Conservation (phyloP, 805 yeast species). For the Metschnikowia hibisci region DNA sequence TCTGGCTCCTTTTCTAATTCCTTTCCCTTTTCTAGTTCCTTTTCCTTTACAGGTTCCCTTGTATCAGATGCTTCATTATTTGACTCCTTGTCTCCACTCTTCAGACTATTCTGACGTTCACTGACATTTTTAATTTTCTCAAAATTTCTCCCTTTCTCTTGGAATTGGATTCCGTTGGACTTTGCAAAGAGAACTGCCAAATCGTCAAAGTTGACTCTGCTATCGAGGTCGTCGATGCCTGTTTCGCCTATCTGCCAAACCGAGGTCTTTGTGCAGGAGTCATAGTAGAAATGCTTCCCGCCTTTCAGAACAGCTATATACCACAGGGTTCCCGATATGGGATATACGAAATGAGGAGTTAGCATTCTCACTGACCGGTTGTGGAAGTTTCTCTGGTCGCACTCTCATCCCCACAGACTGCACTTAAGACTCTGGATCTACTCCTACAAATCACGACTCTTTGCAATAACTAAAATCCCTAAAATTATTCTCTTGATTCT, state of each 20-base stretch:
- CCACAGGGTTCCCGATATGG: conserved; percentile 22
- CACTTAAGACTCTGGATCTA: too few species aligned
- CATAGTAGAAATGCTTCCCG: conserved; percentile 31
- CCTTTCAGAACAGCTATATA: conserved; percentile 25
- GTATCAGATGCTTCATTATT: conserved; percentile 2
- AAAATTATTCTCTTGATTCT: too few species aligned
- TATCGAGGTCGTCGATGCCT: conserved; percentile 15
- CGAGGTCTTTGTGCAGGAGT: conserved; percentile 18
- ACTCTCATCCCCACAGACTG: too few species aligned
- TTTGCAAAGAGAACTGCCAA: conserved; percentile 28
- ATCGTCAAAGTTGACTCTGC: conserved; percentile 27
- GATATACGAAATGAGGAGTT: conserved; percentile 14
- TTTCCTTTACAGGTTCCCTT: too few species aligned
- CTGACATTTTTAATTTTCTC: background rate
- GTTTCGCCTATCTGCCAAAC: conserved; percentile 36
- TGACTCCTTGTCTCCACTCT: background rate
- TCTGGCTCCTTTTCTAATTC: background rate
- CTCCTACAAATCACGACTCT: too few species aligned
- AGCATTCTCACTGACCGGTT: conserved; percentile 5
- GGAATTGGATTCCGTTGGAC: conserved; percentile 19
- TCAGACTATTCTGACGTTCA: background rate
- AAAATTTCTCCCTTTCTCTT: background rate
- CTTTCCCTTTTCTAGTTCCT: too few species aligned
- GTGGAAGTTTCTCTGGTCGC: background rate
- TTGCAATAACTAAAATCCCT: too few species aligned